Evolutionary conservation across 2,329 filamentous ascomycete species (phyloP).

Genomic region (Leptographium galeiforme): DNA sequence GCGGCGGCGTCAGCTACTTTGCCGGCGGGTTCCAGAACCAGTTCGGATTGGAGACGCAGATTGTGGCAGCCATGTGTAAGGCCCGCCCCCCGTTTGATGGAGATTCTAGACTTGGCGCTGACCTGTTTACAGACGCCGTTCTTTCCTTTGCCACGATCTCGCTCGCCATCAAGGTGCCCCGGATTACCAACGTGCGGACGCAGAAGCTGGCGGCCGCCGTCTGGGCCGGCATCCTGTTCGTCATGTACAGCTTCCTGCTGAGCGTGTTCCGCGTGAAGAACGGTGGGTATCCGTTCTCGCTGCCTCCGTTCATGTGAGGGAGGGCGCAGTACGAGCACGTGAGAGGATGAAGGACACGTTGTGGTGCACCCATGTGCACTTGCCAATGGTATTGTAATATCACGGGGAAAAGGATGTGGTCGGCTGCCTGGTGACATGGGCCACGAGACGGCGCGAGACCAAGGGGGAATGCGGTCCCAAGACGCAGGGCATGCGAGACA

Average conservation of each 20-base stretch:
- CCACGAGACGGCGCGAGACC: too few species aligned
- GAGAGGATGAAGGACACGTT: background rate
- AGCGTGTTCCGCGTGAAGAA: constrained; percentile 95
- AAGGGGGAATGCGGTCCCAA: too few species aligned
- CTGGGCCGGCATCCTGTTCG: constrained; percentile 64
- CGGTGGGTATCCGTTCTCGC: constrained; percentile 80
- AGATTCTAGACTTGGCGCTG: background rate
- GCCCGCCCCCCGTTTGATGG: background rate
- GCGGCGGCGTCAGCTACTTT: constrained; percentile 80
- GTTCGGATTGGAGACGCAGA: constrained; percentile 88
- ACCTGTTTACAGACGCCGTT: constrained; percentile 36
- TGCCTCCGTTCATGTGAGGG: constrained; percentile 68
- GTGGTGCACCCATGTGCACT: background rate
- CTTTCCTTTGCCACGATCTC: constrained; percentile 83
- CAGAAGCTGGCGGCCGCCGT: constrained; percentile 73
- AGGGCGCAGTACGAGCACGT: background rate
- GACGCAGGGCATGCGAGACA: too few species aligned
- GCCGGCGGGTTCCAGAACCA: constrained; percentile 87
- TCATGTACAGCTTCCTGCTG: constrained; percentile 86
- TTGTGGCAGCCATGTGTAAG: constrained; percentile 83
- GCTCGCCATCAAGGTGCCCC: constrained; percentile 85
- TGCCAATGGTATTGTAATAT: too few species aligned
- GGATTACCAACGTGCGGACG: constrained; percentile 60
- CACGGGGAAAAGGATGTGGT: too few species aligned
- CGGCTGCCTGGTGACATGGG: too few species aligned